Evolutionary conservation across 78 protist species (phyloP), one percentile per base, ranked within the genome.

Genomic region (Dictyostelium brefeldianum): DNA sequence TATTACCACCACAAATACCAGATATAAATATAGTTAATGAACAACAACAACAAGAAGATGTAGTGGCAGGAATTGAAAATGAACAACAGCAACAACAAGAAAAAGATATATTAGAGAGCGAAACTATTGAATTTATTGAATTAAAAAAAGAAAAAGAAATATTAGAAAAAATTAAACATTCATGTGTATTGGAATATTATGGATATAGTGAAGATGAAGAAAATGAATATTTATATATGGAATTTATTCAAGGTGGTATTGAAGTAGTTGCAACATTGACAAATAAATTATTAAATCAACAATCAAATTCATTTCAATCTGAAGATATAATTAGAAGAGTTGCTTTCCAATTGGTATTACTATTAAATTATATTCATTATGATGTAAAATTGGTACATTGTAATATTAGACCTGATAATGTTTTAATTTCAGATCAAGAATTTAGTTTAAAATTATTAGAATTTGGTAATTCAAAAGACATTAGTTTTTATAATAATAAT

Each of bases 61-160:
- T 36, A 2, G 43, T 36, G 2, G 43, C 43, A 36, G 43, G 43
- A 36, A 36, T 36, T 36, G 43, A 36, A 36, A 36, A 36, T 36
- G 43, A 36, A 36, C 43, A 36, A 36, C 43, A 36, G 2, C 43
- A 36, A 36, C 43, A 36, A 36, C 43, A 36, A 36, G 5, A 36
- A 36, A 36, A 36, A 1, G 2, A 36, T 2, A 36, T 36, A 2
- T 36, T 36, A n/a, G 43, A 36, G 2, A 36, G 5, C 43, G 43
- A 36, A 36, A 36, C 43, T 36, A 36, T 36, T 36, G 43, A 36
- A 36, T 36, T 36, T 36, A 56, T 56, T 7, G 71, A 62, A 22
- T 36, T 36, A 62, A 62, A 27, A 62, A 62, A 62, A 62, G 71
- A 62, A 27, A 62, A 36, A 62, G 71, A 62, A 12, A 62, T 62